A percentile compares a stretch with the other conserved stretches of the same genome.
Evolutionary conservation across 495 filamentous ascomycete genomes (phyloP).

Genomic region (Penicillium odoratum): DNA sequence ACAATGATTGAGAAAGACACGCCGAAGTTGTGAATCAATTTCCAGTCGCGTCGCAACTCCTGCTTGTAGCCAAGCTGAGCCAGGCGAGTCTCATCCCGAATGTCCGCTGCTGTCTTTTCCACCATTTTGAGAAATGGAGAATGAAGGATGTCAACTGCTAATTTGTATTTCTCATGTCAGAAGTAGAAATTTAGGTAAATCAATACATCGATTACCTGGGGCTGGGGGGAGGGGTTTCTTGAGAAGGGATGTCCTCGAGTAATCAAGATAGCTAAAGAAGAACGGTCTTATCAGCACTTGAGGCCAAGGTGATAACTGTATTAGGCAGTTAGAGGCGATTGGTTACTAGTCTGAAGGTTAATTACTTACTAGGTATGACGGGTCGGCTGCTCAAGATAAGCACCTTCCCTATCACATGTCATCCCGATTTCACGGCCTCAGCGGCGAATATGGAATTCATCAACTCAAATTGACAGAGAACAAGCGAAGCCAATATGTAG

Average conservation of each 20-base stretch:
- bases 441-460: too few species aligned
- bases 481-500: too few species aligned
- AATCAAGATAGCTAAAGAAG: background rate
- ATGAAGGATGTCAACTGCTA: background rate
- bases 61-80: background rate
- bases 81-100: background rate
- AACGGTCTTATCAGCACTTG: background rate
- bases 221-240: background rate
- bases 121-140: background rate
- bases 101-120: background rate
- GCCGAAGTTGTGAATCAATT: slow-evolving; percentile 1
- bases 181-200: background rate
- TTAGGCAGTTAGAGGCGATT: background rate
- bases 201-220: background rate
- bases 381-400: background rate
- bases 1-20: background rate
- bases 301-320: background rate
- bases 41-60: background rate
- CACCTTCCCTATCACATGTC: background rate
- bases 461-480: too few species aligned
- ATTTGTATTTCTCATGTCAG: background rate
- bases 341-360: background rate
- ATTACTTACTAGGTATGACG: background rate
- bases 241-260: background rate
- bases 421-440: background rate